These are phyloP conservation scores for Aspergillus aculeatinus DNA, from an alignment of 2,329 filamentous ascomycete genomes.

Conservation along the genomic window DNA sequence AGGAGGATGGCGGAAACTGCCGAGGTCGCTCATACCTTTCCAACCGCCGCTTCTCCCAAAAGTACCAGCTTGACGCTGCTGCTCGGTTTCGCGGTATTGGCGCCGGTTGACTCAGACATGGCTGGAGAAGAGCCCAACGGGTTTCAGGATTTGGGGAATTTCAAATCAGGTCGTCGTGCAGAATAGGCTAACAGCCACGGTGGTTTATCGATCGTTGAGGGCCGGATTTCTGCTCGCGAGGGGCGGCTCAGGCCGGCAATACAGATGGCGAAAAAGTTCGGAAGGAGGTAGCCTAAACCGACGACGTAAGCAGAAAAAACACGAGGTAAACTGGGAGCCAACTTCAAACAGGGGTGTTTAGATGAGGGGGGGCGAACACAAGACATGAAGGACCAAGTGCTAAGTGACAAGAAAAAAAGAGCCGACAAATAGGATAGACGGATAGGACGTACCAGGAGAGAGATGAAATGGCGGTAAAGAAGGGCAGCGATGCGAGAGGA, in stretches of 20 bases:
- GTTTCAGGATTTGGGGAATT: constrained; percentile 9
- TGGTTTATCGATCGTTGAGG: constrained; percentile 24
- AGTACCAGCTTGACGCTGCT: constrained; percentile 99
- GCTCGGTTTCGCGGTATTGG: constrained; percentile 80
- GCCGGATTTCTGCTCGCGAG: constrained; percentile 26
- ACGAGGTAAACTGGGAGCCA: constrained; percentile 10
- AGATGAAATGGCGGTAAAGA: constrained; percentile 21
- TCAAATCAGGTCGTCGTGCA: constrained; percentile 32
- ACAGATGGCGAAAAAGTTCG: constrained; percentile 12
- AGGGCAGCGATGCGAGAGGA: constrained; percentile 1
- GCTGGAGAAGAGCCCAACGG: constrained; percentile 20
- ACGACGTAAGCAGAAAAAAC: constrained; percentile 20
- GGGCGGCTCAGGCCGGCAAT: constrained; percentile 13
- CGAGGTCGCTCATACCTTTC: constrained; percentile 68
- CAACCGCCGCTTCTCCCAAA: constrained; percentile 93
- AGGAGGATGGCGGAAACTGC: not conserved
- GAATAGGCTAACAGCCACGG: constrained; percentile 21
- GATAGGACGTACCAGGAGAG: constrained; percentile 19
- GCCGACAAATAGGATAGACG: constrained; percentile 15
- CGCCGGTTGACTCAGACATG: constrained; percentile 72
- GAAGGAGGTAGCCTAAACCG: constrained; percentile 21
- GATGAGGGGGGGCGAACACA: constrained; percentile 7
- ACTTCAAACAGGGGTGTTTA: not conserved
- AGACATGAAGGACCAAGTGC: constrained; percentile 16
- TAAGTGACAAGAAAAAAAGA: constrained; percentile 13